Percentiles rank a stretch among this genome's conserved stretches.
These are phyloP conservation scores for Asterochloris erici DNA, from an alignment of 139 green algal species.

Conservation along the genomic window DNA sequence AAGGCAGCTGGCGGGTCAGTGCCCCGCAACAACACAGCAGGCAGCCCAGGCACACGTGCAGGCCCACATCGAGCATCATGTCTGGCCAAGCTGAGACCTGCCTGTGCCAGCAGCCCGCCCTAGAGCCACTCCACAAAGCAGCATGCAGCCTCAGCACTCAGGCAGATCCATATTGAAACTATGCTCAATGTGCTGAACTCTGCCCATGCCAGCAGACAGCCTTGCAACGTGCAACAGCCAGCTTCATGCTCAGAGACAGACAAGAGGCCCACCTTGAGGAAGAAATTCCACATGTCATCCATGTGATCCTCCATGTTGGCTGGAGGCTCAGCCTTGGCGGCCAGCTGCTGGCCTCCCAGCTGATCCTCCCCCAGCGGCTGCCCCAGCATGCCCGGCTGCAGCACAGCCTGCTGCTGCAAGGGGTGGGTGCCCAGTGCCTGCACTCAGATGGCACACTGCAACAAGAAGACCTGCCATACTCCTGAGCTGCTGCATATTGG, in stretches of 20 bases:
- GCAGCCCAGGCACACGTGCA: too few species aligned
- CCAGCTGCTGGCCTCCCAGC: background rate
- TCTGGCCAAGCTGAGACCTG: background rate
- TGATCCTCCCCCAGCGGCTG: background rate
- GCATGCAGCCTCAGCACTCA: background rate
- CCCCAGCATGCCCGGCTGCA: background rate
- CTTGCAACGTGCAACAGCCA: background rate
- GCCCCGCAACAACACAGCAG: too few species aligned
- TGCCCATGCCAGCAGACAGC: background rate
- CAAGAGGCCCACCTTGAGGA: background rate
- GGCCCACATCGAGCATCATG: too few species aligned
- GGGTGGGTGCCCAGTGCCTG: too few species aligned
- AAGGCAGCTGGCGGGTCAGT: too few species aligned
- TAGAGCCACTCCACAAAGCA: background rate
- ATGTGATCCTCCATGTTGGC: background rate
- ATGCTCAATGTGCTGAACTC: background rate
- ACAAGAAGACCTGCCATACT: background rate
- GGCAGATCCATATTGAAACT: background rate
- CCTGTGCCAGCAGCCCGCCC: background rate
- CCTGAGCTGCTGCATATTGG: background rate
- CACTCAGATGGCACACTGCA: too few species aligned
- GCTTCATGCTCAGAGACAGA: background rate
- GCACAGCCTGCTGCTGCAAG: background rate
- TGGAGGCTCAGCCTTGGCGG: background rate
- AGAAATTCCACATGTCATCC: slow-evolving; percentile 14